Evolutionary conservation across 2,329 filamentous ascomycete species (phyloP).

Genomic region (Talaromyces sp.): DNA sequence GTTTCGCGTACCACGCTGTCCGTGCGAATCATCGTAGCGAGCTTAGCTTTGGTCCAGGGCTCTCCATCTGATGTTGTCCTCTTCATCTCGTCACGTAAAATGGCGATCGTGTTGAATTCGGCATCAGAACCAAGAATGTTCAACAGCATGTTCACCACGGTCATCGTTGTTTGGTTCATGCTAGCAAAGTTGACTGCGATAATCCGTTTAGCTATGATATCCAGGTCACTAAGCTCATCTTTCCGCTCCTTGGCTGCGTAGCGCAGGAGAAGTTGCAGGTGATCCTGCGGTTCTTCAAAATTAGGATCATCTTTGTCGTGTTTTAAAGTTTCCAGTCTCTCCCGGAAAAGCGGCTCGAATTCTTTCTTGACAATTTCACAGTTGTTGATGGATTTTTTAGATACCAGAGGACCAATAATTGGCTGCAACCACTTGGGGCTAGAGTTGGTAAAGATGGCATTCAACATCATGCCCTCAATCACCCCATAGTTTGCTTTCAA

Average conservation of each 20-base stretch:
- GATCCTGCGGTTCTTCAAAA: slow-evolving; percentile 30
- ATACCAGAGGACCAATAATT: slow-evolving; percentile 21
- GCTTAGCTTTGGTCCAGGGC: slow-evolving; percentile 37
- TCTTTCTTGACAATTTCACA: background rate
- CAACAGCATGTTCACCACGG: slow-evolving; percentile 36
- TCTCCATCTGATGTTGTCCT: slow-evolving; percentile 16
- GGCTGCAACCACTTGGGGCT: slow-evolving; percentile 27
- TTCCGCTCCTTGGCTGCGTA: slow-evolving; percentile 35
- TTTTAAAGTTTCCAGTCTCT: background rate
- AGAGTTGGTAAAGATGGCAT: background rate
- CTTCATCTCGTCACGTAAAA: slow-evolving; percentile 35
- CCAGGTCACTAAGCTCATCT: slow-evolving; percentile 25
- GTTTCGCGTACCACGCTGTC: slow-evolving; percentile 43
- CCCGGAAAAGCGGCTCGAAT: background rate
- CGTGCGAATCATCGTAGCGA: slow-evolving; percentile 32
- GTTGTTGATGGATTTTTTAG: background rate
- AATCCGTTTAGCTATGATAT: slow-evolving; percentile 17
- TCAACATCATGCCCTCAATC: background rate
- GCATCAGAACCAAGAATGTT: slow-evolving; percentile 32
- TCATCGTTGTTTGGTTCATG: slow-evolving; percentile 35
- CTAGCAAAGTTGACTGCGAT: slow-evolving; percentile 18
- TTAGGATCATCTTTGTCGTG: slow-evolving; percentile 13
- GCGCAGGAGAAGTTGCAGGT: slow-evolving; percentile 39
- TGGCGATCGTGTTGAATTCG: slow-evolving; percentile 33
- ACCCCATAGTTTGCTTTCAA: background rate